These are phyloP conservation scores for Huntiella abstrusa DNA, from an alignment of 2,329 filamentous ascomycete species.

Conservation along the genomic window DNA sequence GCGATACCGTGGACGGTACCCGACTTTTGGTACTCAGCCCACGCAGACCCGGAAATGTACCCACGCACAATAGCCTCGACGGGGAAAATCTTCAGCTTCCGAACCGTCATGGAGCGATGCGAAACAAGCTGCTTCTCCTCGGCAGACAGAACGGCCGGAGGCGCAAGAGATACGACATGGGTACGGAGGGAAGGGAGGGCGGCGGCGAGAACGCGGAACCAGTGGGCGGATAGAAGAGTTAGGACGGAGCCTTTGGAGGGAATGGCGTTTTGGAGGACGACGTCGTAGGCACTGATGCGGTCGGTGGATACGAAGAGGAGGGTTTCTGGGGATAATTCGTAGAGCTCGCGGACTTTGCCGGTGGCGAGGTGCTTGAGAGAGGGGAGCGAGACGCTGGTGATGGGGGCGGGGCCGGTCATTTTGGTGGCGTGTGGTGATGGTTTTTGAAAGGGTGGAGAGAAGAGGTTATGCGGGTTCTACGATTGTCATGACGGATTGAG, in stretches of 20 bases:
- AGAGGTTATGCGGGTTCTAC: not conserved
- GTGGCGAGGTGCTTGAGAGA: conserved; percentile 20
- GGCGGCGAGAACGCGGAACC: conserved; percentile 31
- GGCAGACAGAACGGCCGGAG: conserved; percentile 20
- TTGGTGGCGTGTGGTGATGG: conserved; percentile 1
- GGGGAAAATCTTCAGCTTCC: conserved; percentile 54
- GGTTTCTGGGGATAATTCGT: conserved; percentile 38
- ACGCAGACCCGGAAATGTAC: conserved; percentile 74
- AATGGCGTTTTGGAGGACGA: conserved; percentile 57
- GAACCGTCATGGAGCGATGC: conserved; percentile 59
- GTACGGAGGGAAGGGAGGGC: conserved; percentile 29
- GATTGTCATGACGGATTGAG: not conserved
- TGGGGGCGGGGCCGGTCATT: conserved; percentile 12
- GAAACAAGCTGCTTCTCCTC: conserved; percentile 34
- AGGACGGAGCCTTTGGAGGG: conserved; percentile 35
- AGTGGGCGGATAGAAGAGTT: conserved; percentile 28
- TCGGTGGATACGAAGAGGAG: conserved; percentile 75
- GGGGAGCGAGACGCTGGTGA: conserved; percentile 17
- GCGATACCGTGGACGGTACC: conserved; percentile 67
- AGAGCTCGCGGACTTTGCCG: conserved; percentile 67
- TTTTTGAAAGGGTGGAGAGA: not conserved
- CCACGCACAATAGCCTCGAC: conserved; percentile 71
- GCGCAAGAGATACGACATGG: conserved; percentile 30
- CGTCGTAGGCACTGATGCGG: conserved; percentile 90
- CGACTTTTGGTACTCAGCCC: conserved; percentile 51